These are phyloP conservation scores for Rhizoctonia solani DNA, from an alignment of 1,284 basidiomycete genomes.

Conservation along the genomic window DNA sequence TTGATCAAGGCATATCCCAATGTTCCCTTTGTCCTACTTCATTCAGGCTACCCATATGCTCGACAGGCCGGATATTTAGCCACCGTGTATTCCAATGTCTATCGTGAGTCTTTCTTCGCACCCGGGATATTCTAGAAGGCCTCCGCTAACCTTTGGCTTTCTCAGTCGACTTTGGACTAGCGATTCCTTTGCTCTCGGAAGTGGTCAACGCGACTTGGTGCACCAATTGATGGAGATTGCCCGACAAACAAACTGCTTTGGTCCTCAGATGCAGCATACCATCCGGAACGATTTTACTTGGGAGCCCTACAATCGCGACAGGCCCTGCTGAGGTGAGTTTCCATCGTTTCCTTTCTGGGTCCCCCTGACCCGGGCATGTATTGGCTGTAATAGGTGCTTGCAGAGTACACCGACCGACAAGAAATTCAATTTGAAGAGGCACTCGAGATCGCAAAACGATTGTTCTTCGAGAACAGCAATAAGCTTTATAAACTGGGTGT, in stretches of 20 bases:
- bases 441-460: constrained; percentile 53
- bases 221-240: constrained; percentile 64
- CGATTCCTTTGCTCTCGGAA: constrained; percentile 70
- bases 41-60: constrained; percentile 73
- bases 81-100: constrained; percentile 70
- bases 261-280: constrained; percentile 64
- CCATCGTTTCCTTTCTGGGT: neutral
- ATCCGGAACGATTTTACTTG: constrained; percentile 75
- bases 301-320: constrained; percentile 64
- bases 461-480: constrained; percentile 64
- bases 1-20: constrained; percentile 64
- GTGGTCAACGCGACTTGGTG: constrained; percentile 62
- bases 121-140: neutral
- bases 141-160: neutral
- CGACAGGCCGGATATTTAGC: constrained; percentile 75
- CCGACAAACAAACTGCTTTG: constrained; percentile 78
- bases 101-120: constrained; percentile 42
- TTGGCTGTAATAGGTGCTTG: constrained; percentile 52
- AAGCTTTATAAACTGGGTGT: constrained; percentile 58
- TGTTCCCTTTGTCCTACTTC: constrained; percentile 67
- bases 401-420: constrained; percentile 50
- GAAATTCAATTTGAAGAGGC: constrained; percentile 59
- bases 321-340: constrained; percentile 59
- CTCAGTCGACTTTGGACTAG: constrained; percentile 70
- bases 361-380: neutral